phyloP scores from a whole-genome alignment of 208 protist species.

The Balamuthia mandrillaris region DNA sequence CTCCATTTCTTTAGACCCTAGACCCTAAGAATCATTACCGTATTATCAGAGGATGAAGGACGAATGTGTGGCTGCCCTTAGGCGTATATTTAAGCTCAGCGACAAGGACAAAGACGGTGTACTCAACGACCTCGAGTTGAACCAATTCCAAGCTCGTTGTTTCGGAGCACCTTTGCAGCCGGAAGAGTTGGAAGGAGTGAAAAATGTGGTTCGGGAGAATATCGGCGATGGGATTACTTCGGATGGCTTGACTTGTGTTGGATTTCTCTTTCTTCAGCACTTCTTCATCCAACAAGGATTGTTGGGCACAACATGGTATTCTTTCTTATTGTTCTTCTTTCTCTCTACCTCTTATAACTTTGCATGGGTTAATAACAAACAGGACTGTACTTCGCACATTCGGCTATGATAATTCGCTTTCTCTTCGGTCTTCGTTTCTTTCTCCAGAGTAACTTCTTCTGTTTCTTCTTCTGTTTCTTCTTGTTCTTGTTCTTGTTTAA shows the following conservation, averaged over 20 bases:
- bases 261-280: conserved; percentile 36
- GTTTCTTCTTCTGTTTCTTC: not conserved
- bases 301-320: conserved; percentile 34
- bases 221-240: not conserved
- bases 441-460: not conserved
- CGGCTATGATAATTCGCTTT: not conserved
- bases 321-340: too few relatives aligned
- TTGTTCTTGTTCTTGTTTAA: not conserved
- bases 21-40: too few relatives aligned
- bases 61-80: conserved; percentile 23
- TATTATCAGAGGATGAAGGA: not conserved
- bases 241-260: not conserved
- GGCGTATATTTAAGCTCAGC: conserved; percentile 38
- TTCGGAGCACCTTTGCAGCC: conserved; percentile 19
- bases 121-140: conserved; percentile 23
- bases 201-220: conserved; percentile 20
- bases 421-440: not conserved
- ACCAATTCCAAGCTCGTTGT: conserved; percentile 27
- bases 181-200: conserved; percentile 26
- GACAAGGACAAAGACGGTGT: conserved; percentile 34
- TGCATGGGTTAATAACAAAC: too few relatives aligned
- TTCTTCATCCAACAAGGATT: conserved; percentile 28
- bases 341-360: too few relatives aligned
- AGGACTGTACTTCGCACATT: not conserved
- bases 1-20: too few relatives aligned